Conservation (phyloP, 371 early-diverging fungal genomes). For the Dentiscutata heterogama region DNA sequence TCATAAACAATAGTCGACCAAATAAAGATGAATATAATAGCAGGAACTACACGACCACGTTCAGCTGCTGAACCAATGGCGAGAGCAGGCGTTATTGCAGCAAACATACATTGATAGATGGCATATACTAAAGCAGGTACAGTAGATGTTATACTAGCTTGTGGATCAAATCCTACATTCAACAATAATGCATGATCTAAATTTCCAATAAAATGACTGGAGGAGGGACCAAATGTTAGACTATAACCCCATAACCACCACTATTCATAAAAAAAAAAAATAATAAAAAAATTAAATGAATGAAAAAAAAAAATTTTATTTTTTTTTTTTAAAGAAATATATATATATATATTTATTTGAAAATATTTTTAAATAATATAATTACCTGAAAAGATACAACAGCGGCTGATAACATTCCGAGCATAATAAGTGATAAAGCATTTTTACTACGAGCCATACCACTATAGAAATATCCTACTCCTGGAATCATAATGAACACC, state of each 20-base stretch:
- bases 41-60: constrained; percentile 86
- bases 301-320: too few species aligned
- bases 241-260: constrained; percentile 93
- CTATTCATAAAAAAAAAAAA: constrained; percentile 72
- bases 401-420: constrained; percentile 79
- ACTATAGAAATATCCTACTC: constrained; percentile 90
- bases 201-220: constrained; percentile 82
- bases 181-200: constrained; percentile 77
- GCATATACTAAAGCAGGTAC: constrained; percentile 78
- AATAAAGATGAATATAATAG: constrained; percentile 88
- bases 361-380: too few species aligned
- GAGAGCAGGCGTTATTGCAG: constrained; percentile 88
- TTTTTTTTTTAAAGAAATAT: too few species aligned
- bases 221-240: constrained; percentile 79
- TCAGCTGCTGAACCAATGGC: constrained; percentile 93
- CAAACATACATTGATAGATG: constrained; percentile 87
- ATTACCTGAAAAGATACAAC: constrained; percentile 82
- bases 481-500: constrained; percentile 89
- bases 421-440: constrained; percentile 83
- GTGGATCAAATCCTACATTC: constrained; percentile 65
- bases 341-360: too few species aligned
- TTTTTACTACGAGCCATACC: constrained; percentile 90
- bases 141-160: constrained; percentile 55
- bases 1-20: constrained; percentile 95
- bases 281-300: too few species aligned